Evolutionary conservation across 2,329 filamentous ascomycete species (phyloP).

Genomic region (Pyricularia grisea): DNA sequence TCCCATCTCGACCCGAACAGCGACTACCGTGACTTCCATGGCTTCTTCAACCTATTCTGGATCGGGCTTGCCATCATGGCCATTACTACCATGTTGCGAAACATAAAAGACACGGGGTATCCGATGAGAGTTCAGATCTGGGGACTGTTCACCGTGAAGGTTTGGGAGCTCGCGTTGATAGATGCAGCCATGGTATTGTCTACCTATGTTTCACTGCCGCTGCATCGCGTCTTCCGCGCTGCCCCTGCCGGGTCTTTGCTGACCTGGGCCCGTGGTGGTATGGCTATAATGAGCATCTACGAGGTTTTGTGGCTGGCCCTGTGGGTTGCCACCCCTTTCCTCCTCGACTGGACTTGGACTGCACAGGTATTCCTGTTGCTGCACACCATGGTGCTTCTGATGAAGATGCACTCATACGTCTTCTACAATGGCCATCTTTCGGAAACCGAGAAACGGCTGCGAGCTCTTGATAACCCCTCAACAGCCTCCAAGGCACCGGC

Average conservation of each 20-base stretch:
- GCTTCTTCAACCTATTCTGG: conserved; percentile 98
- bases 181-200: conserved; percentile 78
- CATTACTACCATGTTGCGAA: conserved; percentile 85
- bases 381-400: conserved; percentile 82
- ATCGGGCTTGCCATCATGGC: conserved; percentile 95
- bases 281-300: conserved; percentile 72
- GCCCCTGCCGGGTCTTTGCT: conserved; percentile 40
- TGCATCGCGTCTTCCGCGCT: conserved; percentile 59
- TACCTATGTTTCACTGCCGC: conserved; percentile 60
- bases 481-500: conserved; percentile 59
- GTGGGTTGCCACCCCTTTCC: conserved; percentile 81
- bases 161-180: conserved; percentile 75
- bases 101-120: conserved; percentile 87
- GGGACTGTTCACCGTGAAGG: conserved; percentile 77
- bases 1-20: conserved; percentile 90
- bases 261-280: conserved; percentile 70
- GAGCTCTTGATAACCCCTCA: conserved; percentile 69
- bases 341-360: conserved; percentile 90
- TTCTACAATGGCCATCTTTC: conserved; percentile 97
- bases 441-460: conserved; percentile 73
- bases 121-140: conserved; percentile 81
- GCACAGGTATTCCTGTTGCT: conserved; percentile 90
- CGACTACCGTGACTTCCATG: conserved; percentile 88
- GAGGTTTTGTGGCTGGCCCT: conserved; percentile 70
- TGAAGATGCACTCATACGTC: conserved; percentile 99